Evolutionary conservation across 83 land plant species (phyloP).

Genomic region (Thuja plicata): DNA sequence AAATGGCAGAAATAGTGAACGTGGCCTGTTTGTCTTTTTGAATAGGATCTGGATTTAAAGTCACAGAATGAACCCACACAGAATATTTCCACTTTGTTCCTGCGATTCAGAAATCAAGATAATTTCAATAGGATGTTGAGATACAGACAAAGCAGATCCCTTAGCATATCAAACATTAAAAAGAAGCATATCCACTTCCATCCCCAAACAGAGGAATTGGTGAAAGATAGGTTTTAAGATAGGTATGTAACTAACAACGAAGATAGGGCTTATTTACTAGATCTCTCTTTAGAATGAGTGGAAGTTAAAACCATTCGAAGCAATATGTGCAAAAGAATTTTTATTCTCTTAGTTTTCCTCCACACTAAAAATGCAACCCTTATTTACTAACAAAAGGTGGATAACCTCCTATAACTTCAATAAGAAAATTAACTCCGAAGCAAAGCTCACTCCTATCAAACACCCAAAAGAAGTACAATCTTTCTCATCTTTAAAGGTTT

Average conservation of each 20-base stretch:
- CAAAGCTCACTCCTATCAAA: neutral
- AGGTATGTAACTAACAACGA: neutral
- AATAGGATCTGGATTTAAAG: neutral
- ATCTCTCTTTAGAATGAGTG: neutral
- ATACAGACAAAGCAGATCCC: neutral
- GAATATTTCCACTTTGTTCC: neutral
- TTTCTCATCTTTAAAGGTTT: neutral
- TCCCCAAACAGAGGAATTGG: neutral
- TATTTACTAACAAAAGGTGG: neutral
- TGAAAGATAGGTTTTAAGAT: neutral
- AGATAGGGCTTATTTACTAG: neutral
- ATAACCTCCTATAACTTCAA: neutral
- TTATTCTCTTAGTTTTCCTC: neutral
- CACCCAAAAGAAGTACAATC: neutral
- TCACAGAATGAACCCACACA: neutral
- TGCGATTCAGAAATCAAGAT: neutral
- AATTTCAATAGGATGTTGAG: neutral
- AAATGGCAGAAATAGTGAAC: neutral
- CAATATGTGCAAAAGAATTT: neutral
- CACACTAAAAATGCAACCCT: neutral
- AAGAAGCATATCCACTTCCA: neutral
- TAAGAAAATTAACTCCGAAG: neutral
- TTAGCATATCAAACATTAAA: neutral
- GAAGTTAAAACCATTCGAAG: neutral
- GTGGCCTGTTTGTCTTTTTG: neutral